phyloP scores from a whole-genome alignment of 2,329 filamentous ascomycete species.

The Aspergillus felis region DNA sequence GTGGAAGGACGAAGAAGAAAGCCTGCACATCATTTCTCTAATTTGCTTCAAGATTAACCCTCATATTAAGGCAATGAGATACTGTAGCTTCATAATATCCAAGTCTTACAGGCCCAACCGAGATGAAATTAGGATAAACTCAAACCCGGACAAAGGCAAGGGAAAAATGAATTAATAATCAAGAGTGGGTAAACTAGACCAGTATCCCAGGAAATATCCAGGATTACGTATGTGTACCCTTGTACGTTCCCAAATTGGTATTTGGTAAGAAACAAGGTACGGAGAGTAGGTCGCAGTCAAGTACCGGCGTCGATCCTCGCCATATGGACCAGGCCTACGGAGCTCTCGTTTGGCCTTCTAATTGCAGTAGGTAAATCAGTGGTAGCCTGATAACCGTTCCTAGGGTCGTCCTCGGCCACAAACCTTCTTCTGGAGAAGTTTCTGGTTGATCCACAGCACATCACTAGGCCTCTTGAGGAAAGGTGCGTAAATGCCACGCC shows the following conservation, averaged over 20 bases:
- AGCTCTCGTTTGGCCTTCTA: conserved; percentile 8
- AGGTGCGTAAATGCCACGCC: conserved; percentile 14
- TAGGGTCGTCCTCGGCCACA: conserved; percentile 2
- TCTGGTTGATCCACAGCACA: conserved; percentile 7
- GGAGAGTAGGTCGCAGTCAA: background rate
- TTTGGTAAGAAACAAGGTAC: conserved; percentile 10
- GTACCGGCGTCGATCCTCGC: conserved; percentile 1
- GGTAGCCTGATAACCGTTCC: background rate
- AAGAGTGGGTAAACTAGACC: background rate
- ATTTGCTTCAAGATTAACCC: too few relatives aligned
- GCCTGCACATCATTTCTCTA: background rate
- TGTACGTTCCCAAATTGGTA: conserved; percentile 1
- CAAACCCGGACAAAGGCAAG: background rate
- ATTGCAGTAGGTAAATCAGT: conserved; percentile 8
- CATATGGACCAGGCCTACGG: background rate
- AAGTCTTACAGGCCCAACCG: background rate
- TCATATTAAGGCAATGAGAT: background rate
- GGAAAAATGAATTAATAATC: background rate
- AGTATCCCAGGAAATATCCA: background rate
- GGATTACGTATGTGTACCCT: background rate
- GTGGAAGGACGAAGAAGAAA: background rate
- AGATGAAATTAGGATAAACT: conserved; percentile 1
- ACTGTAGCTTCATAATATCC: background rate
- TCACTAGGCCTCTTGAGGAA: conserved; percentile 10
- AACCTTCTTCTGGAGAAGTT: conserved; percentile 10